Conservation (phyloP, 495 filamentous ascomycete species). For the Cercophora samala region DNA sequence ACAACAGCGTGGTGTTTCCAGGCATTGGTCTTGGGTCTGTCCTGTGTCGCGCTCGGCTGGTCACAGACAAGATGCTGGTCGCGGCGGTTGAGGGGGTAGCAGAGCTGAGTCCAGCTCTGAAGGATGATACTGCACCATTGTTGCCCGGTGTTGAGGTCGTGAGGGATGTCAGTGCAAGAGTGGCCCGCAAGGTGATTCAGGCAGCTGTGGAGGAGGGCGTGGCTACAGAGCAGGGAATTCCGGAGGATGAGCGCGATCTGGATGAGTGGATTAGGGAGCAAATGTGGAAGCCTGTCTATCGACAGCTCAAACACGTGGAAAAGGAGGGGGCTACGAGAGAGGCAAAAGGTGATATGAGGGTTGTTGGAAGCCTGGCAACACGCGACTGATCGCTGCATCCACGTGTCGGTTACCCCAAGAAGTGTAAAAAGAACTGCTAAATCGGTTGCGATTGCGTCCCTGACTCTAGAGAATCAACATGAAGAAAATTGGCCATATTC, state of each 20-base stretch:
- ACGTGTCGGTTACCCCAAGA: background rate
- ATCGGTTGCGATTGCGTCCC: background rate
- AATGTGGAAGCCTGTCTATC: slow-evolving; percentile 84
- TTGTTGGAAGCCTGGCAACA: slow-evolving; percentile 38
- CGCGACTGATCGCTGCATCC: background rate
- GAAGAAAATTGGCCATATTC: no score
- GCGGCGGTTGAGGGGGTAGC: slow-evolving; percentile 73
- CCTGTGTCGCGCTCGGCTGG: slow-evolving; percentile 56
- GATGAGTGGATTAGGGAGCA: slow-evolving; percentile 82
- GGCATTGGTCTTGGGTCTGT: slow-evolving; percentile 81
- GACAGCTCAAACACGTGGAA: slow-evolving; percentile 57
- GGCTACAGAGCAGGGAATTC: slow-evolving; percentile 58
- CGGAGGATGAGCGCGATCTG: slow-evolving; percentile 54
- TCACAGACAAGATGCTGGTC: slow-evolving; percentile 79
- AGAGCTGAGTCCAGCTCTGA: slow-evolving; percentile 63
- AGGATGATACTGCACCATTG: slow-evolving; percentile 48
- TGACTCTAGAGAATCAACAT: no score
- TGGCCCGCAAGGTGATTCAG: slow-evolving; percentile 75
- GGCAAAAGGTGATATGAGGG: slow-evolving; percentile 59
- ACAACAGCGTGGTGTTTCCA: slow-evolving; percentile 84
- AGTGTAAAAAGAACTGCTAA: background rate
- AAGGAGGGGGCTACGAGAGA: slow-evolving; percentile 46
- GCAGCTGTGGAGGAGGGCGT: slow-evolving; percentile 67
- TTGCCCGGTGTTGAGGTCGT: slow-evolving; percentile 76
- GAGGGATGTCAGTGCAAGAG: slow-evolving; percentile 69